Evolutionary conservation across 805 yeast genomes (phyloP).

Genomic region (Metschnikowia hibisci): DNA sequence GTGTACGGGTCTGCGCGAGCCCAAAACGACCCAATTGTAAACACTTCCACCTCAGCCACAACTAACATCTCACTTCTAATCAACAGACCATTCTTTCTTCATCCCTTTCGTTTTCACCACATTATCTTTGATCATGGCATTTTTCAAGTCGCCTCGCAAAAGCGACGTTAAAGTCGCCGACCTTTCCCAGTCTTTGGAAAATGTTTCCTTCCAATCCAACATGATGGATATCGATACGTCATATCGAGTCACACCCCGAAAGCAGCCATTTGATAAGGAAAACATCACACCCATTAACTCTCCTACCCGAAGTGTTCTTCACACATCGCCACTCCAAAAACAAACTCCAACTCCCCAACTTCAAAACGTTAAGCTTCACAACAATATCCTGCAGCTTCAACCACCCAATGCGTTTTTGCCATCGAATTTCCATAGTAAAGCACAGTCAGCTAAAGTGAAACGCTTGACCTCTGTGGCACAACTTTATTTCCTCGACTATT

Average conservation of each 20-base stretch:
- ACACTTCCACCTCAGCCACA: neutral
- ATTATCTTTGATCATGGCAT: too few species aligned
- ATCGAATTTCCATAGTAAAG: conserved; percentile 53
- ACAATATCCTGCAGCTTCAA: conserved; percentile 32
- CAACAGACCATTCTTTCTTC: neutral
- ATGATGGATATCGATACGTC: conserved; percentile 41
- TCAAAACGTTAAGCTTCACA: conserved; percentile 23
- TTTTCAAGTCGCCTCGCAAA: conserved; percentile 17
- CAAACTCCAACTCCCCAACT: conserved; percentile 9
- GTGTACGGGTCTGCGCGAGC: neutral
- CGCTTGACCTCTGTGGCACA: conserved; percentile 89
- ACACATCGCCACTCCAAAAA: conserved; percentile 20
- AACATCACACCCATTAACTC: conserved; percentile 30
- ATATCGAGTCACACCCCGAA: conserved; percentile 28
- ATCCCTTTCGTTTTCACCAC: too few species aligned
- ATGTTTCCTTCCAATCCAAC: conserved; percentile 34
- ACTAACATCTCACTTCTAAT: too few species aligned
- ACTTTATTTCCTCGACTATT: conserved; percentile 89
- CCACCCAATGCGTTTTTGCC: conserved; percentile 26
- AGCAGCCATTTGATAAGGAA: conserved; percentile 14
- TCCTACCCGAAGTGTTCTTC: conserved; percentile 27
- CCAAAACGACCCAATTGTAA: conserved; percentile 4
- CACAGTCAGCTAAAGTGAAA: conserved; percentile 71
- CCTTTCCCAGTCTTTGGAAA: conserved; percentile 41
- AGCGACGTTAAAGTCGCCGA: conserved; percentile 29